These are phyloP conservation scores for Mortierella claussenii DNA, from an alignment of 192 early-diverging fungal species.

Conservation along the genomic window DNA sequence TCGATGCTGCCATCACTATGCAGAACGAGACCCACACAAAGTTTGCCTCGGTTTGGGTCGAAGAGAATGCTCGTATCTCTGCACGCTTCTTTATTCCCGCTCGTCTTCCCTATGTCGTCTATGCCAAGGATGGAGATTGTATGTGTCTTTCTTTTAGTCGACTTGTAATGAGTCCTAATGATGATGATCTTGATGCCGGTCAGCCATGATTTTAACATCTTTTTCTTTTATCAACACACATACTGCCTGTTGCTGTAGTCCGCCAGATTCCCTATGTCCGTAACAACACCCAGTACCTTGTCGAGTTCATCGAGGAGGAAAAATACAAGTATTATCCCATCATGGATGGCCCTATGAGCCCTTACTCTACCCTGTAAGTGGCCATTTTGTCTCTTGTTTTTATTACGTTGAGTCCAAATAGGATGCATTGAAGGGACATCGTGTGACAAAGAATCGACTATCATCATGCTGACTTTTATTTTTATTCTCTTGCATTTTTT, in stretches of 20 bases:
- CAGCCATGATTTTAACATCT: neutral
- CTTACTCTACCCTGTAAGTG: slow-evolving; percentile 45
- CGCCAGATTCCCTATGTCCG: slow-evolving; percentile 46
- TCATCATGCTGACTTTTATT: no score
- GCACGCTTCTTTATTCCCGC: slow-evolving; percentile 49
- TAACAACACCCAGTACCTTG: slow-evolving; percentile 47
- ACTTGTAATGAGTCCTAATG: neutral
- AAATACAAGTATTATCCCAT: slow-evolving; percentile 37
- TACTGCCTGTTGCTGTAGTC: slow-evolving; percentile 9
- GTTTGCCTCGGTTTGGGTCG: slow-evolving; percentile 44
- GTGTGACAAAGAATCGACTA: neutral
- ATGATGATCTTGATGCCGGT: neutral
- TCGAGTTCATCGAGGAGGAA: slow-evolving; percentile 51
- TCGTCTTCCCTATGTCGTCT: slow-evolving; percentile 43
- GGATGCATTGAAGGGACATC: neutral
- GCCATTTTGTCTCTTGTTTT: neutral
- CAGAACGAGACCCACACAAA: slow-evolving; percentile 38
- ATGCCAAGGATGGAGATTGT: slow-evolving; percentile 53
- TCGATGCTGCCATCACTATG: slow-evolving; percentile 38
- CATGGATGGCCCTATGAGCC: slow-evolving; percentile 34
- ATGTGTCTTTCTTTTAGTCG: slow-evolving; percentile 3
- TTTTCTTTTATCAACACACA: neutral
- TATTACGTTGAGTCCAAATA: neutral
- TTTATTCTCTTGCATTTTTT: neutral
- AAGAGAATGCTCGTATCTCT: slow-evolving; percentile 33